Conservation (phyloP, 441 rosid genomes). For the Monsonia emarginata region DNA sequence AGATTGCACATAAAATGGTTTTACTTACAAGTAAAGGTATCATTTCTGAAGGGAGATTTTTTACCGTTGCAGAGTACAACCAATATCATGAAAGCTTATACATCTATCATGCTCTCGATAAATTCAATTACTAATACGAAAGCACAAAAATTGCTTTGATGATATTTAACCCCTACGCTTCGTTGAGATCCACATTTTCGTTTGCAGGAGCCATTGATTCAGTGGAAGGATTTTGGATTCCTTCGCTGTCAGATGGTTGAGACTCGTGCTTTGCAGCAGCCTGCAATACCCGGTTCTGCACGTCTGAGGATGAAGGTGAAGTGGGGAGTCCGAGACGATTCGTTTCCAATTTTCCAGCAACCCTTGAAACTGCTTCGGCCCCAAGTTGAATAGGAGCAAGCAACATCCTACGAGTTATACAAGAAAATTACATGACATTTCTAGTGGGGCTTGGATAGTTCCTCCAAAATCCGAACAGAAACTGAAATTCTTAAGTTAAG, state of each 20-base stretch:
- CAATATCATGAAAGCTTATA: too few species aligned
- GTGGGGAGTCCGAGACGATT: slow-evolving; percentile 73
- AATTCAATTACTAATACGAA: too few species aligned
- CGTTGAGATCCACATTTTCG: slow-evolving; percentile 43
- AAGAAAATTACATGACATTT: neutral
- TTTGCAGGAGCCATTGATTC: slow-evolving; percentile 26
- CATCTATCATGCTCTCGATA: neutral
- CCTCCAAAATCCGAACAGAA: neutral
- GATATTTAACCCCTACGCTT: slow-evolving; percentile 36
- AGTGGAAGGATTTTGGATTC: slow-evolving; percentile 29
- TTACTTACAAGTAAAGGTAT: too few species aligned
- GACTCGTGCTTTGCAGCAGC: slow-evolving; percentile 94
- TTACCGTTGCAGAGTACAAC: too few species aligned
- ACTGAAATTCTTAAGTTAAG: neutral
- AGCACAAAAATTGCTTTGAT: too few species aligned
- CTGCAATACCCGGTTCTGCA: slow-evolving; percentile 71
- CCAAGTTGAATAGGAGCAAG: slow-evolving; percentile 54
- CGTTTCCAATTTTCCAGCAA: slow-evolving; percentile 66
- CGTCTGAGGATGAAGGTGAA: slow-evolving; percentile 78
- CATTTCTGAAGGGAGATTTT: too few species aligned
- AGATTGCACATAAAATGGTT: too few species aligned
- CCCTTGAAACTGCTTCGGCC: slow-evolving; percentile 77
- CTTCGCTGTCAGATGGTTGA: slow-evolving; percentile 57
- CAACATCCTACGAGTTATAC: slow-evolving; percentile 36
- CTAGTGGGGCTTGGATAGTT: neutral